Percentiles rank a stretch among this genome's conserved stretches.
These are phyloP conservation scores for Leonotis leonurus DNA, from an alignment of 257 asterid genomes.

Conservation along the genomic window DNA sequence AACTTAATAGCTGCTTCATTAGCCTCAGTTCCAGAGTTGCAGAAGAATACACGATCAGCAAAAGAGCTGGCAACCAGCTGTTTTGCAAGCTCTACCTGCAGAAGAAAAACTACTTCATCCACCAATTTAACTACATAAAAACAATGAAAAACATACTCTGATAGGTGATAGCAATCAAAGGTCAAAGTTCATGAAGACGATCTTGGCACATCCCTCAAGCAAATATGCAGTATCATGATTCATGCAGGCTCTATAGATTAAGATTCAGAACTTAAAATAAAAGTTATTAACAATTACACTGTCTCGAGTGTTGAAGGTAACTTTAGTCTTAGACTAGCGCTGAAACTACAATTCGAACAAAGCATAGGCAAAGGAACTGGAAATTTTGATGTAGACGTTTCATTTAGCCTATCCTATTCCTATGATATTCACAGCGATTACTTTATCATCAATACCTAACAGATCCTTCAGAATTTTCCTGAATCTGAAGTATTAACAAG, in stretches of 20 bases:
- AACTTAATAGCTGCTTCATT: conserved; percentile 95
- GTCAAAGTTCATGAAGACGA: too few relatives aligned
- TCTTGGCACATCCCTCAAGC: too few relatives aligned
- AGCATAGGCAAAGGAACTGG: not conserved
- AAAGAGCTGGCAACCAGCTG: conserved; percentile 59
- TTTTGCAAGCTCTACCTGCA: conserved; percentile 89
- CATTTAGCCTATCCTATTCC: not conserved
- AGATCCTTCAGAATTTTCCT: not conserved
- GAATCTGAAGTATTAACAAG: not conserved
- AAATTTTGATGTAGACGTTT: not conserved
- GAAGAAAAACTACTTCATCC: not conserved
- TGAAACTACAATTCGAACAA: not conserved
- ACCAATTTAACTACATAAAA: not conserved
- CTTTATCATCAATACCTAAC: not conserved
- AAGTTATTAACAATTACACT: not conserved
- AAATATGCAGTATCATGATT: not conserved
- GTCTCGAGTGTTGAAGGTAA: not conserved
- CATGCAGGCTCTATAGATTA: not conserved
- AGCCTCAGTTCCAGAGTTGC: conserved; percentile 97
- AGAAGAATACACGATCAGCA: conserved; percentile 95
- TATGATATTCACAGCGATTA: not conserved
- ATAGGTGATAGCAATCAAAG: too few relatives aligned
- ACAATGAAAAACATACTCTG: too few relatives aligned
- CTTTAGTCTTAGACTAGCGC: not conserved
- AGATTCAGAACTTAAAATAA: not conserved